These are phyloP conservation scores for Pharnaceum exiguum DNA, from an alignment of 148 eudicot genomes.

Conservation along the genomic window DNA sequence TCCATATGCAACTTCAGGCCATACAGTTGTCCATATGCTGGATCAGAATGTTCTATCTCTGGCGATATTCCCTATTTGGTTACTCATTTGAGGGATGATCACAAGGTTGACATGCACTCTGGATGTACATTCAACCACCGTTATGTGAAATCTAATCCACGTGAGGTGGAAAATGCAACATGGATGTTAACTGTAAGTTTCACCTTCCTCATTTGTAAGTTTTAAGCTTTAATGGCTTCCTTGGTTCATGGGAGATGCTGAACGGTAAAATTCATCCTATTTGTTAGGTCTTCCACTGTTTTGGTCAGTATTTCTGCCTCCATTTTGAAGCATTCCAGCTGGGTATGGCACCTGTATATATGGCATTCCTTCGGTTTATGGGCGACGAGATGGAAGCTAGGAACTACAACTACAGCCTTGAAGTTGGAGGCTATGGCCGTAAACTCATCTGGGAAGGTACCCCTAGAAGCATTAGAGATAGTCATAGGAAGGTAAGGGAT, in stretches of 20 bases:
- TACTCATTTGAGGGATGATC: constrained; percentile 73
- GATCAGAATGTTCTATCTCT: constrained; percentile 68
- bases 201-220: neutral
- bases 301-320: constrained; percentile 82
- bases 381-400: constrained; percentile 81
- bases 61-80: constrained; percentile 75
- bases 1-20: constrained; percentile 80
- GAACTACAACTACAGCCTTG: constrained; percentile 73
- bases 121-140: constrained; percentile 91
- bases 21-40: constrained; percentile 81
- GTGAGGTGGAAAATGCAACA: constrained; percentile 88
- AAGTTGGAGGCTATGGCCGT: constrained; percentile 81
- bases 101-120: constrained; percentile 89
- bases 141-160: constrained; percentile 86
- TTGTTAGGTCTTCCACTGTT: constrained; percentile 75
- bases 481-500: constrained; percentile 76
- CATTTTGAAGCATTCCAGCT: constrained; percentile 89
- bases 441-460: constrained; percentile 80
- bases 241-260: too few species aligned
- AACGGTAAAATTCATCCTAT: neutral
- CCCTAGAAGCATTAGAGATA: constrained; percentile 73
- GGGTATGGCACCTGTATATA: constrained; percentile 84
- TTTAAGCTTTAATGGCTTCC: too few species aligned
- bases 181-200: constrained; percentile 91
- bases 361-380: constrained; percentile 88